phyloP scores from a whole-genome alignment of 2,329 filamentous ascomycete species.

The Shiraia bambusicola region DNA sequence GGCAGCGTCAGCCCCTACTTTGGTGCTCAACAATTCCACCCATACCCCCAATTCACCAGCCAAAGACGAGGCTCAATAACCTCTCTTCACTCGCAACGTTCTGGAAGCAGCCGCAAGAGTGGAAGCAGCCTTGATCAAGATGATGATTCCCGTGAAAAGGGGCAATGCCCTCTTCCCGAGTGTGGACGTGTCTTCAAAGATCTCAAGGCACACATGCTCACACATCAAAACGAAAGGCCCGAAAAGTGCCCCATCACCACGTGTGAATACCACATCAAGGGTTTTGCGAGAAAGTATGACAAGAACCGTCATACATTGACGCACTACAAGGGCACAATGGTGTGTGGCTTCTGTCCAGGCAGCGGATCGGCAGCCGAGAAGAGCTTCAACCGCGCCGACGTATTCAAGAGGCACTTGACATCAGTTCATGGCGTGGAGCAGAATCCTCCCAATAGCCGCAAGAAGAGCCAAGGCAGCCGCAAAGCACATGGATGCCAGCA shows the following conservation, averaged over 20 bases:
- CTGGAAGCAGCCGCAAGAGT: conserved; percentile 58
- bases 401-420: conserved; percentile 92
- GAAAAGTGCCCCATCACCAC: conserved; percentile 93
- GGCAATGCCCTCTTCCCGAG: conserved; percentile 76
- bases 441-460: conserved; percentile 86
- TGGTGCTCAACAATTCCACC: conserved; percentile 56
- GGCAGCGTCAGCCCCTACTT: conserved; percentile 69
- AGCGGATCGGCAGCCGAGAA: conserved; percentile 88
- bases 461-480: conserved; percentile 63
- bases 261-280: conserved; percentile 89
- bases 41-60: conserved; percentile 51
- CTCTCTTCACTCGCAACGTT: conserved; percentile 68
- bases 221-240: conserved; percentile 84
- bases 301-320: conserved; percentile 93
- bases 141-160: conserved; percentile 62
- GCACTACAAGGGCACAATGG: conserved; percentile 97
- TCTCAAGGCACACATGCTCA: conserved; percentile 90
- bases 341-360: conserved; percentile 90
- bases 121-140: conserved; percentile 43
- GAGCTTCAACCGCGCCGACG: conserved; percentile 92
- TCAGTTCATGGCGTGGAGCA: conserved; percentile 91
- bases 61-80: conserved; percentile 67
- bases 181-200: conserved; percentile 89
- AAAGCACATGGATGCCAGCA: conserved; percentile 71
- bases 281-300: conserved; percentile 93